A percentile compares a stretch with the other conserved stretches of the same genome.
These are phyloP conservation scores for Gardenia jasminoides DNA, from an alignment of 257 asterid genomes.

Conservation along the genomic window DNA sequence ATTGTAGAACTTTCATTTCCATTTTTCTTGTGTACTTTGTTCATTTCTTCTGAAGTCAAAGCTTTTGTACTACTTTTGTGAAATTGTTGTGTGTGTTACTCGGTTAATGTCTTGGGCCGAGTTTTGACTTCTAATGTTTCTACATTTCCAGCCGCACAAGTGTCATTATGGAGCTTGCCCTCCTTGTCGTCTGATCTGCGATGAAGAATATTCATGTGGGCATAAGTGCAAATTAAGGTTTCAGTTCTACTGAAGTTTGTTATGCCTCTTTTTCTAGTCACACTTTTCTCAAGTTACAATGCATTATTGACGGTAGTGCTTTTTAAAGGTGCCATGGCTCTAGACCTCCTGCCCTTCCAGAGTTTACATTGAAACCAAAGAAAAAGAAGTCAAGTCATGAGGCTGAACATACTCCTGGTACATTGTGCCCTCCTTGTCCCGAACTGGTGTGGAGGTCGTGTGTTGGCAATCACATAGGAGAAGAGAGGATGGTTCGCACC, in stretches of 20 bases:
- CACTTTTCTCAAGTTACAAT: constrained; percentile 18
- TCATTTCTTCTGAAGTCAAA: constrained; percentile 2
- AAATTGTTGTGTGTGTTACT: not conserved
- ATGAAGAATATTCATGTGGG: constrained; percentile 73
- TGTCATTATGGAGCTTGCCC: constrained; percentile 98
- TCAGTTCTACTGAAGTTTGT: not conserved
- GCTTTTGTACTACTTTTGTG: not conserved
- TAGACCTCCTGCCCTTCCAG: constrained; percentile 76
- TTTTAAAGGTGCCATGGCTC: constrained; percentile 87
- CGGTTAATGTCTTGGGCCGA: not conserved
- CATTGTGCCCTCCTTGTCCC: constrained; percentile 83
- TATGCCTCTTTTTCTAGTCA: constrained; percentile 7
- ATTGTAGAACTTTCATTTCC: not conserved
- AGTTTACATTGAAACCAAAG: constrained; percentile 83
- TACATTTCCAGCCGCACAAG: constrained; percentile 70
- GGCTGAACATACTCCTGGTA: constrained; percentile 62
- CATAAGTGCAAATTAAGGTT: constrained; percentile 87
- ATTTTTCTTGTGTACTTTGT: not conserved
- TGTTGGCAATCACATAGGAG: constrained; percentile 81
- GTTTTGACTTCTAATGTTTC: constrained; percentile 16
- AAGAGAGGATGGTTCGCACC: constrained; percentile 69
- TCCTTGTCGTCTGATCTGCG: constrained; percentile 66
- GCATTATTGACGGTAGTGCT: constrained; percentile 12
- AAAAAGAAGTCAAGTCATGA: constrained; percentile 59
- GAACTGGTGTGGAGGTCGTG: constrained; percentile 83